phyloP scores from a whole-genome alignment of 2,329 filamentous ascomycete species.

The Nigrograna mackinnonii region DNA sequence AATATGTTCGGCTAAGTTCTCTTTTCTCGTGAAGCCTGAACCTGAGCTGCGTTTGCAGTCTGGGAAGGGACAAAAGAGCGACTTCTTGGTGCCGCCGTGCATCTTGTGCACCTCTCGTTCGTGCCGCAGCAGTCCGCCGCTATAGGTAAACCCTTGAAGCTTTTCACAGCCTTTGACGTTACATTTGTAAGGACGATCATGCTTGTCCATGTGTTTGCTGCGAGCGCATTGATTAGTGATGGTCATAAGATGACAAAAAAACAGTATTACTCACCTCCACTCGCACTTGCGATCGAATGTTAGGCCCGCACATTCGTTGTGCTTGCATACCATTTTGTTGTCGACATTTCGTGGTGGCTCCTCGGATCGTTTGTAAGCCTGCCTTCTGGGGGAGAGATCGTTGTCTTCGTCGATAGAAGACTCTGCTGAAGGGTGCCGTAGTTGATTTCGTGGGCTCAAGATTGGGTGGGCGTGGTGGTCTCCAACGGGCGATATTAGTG shows the following conservation, averaged over 20 bases:
- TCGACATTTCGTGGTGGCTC: constrained; percentile 66
- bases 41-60: constrained; percentile 90
- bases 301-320: constrained; percentile 65
- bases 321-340: constrained; percentile 77
- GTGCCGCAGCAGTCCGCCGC: constrained; percentile 84
- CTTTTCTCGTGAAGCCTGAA: constrained; percentile 88
- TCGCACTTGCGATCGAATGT: constrained; percentile 85
- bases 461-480: too few relatives aligned
- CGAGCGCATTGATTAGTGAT: constrained; percentile 15
- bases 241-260: not conserved
- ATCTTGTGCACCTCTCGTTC: constrained; percentile 93
- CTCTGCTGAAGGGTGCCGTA: constrained; percentile 23
- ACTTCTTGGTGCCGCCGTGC: constrained; percentile 85
- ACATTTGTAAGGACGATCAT: constrained; percentile 91
- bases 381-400: constrained; percentile 26
- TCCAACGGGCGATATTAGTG: constrained; percentile 27
- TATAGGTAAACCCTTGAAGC: constrained; percentile 92
- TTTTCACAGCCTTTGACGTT: constrained; percentile 83
- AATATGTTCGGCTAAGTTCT: constrained; percentile 92
- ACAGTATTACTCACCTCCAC: constrained; percentile 75
- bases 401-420: constrained; percentile 34
- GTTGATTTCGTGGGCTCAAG: too few relatives aligned
- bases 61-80: constrained; percentile 80
- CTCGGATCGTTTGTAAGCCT: constrained; percentile 42
- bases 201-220: constrained; percentile 98